These are phyloP conservation scores for Parasitella parasitica DNA, from an alignment of 371 early-diverging fungal species.

Conservation along the genomic window DNA sequence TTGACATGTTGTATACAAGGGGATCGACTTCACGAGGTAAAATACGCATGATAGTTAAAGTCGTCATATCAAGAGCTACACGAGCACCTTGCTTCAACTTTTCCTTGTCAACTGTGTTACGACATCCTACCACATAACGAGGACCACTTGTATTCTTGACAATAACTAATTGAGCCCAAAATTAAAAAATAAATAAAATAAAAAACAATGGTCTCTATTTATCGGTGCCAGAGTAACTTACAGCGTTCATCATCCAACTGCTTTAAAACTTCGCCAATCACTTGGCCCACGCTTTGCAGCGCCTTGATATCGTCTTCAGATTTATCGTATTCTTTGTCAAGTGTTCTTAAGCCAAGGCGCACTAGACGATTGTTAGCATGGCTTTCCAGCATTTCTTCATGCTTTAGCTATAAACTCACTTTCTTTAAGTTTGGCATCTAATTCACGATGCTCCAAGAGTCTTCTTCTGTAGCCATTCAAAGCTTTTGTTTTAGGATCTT, in stretches of 20 bases:
- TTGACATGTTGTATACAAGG: slow-evolving; percentile 98
- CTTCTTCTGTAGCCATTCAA: slow-evolving; percentile 84
- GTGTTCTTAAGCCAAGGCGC: slow-evolving; percentile 79
- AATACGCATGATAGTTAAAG: slow-evolving; percentile 98
- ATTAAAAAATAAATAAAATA: too few species aligned
- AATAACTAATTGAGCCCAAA: slow-evolving; percentile 68
- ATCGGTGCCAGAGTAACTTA: too few species aligned
- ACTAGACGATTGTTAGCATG: slow-evolving; percentile 55
- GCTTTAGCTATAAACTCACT: too few species aligned
- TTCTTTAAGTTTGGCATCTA: slow-evolving; percentile 94
- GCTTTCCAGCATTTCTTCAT: background rate
- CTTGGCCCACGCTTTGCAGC: slow-evolving; percentile 98
- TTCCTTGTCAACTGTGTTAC: slow-evolving; percentile 91
- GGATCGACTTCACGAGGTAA: slow-evolving; percentile 99
- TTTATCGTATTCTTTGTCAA: slow-evolving; percentile 91
- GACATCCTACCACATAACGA: slow-evolving; percentile 99
- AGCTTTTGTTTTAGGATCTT: slow-evolving; percentile 64
- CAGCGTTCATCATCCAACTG: slow-evolving; percentile 97
- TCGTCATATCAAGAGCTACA: slow-evolving; percentile 99
- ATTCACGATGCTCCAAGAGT: slow-evolving; percentile 90
- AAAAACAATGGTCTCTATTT: too few species aligned
- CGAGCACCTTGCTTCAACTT: slow-evolving; percentile 94
- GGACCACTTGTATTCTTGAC: slow-evolving; percentile 99
- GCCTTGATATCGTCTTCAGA: slow-evolving; percentile 99
- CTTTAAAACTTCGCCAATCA: slow-evolving; percentile 99